Conservation (phyloP, 2,329 filamentous ascomycete species). For the Arthroderma uncinatum region DNA sequence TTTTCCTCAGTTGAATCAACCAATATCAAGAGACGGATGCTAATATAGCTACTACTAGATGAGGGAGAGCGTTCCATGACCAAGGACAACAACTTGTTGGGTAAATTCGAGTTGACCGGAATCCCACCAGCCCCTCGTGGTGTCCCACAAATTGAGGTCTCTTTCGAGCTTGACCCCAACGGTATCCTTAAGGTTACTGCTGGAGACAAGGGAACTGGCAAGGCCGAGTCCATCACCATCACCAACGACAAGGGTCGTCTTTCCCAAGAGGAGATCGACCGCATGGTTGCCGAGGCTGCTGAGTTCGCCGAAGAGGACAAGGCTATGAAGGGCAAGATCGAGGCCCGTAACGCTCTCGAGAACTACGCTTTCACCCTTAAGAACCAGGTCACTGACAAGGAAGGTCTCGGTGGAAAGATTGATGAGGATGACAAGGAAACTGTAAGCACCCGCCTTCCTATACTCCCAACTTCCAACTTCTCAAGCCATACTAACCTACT, state of each 20-base stretch:
- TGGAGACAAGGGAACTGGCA: conserved; percentile 95
- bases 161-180: conserved; percentile 95
- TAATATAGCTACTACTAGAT: conserved; percentile 26
- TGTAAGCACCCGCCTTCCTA: conserved; percentile 40
- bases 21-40: conserved; percentile 6
- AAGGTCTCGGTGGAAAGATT: conserved; percentile 96
- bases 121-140: conserved; percentile 92
- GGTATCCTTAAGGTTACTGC: conserved; percentile 96
- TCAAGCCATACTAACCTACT: conserved; percentile 19
- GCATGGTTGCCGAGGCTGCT: conserved; percentile 97
- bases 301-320: conserved; percentile 99
- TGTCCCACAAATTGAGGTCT: conserved; percentile 96
- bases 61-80: conserved; percentile 91
- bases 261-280: conserved; percentile 92
- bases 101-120: conserved; percentile 95
- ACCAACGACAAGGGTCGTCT: conserved; percentile 99
- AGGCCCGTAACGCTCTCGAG: conserved; percentile 91
- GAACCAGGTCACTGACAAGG: conserved; percentile 97
- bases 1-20: conserved; percentile 10
- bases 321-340: conserved; percentile 91
- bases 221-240: conserved; percentile 95
- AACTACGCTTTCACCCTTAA: conserved; percentile 99
- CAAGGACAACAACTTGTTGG: conserved; percentile 93
- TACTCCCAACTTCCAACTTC: background rate
- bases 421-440: conserved; percentile 97